Evolutionary conservation across 441 rosid species (phyloP).

Genomic region (Populus trichocarpa): DNA sequence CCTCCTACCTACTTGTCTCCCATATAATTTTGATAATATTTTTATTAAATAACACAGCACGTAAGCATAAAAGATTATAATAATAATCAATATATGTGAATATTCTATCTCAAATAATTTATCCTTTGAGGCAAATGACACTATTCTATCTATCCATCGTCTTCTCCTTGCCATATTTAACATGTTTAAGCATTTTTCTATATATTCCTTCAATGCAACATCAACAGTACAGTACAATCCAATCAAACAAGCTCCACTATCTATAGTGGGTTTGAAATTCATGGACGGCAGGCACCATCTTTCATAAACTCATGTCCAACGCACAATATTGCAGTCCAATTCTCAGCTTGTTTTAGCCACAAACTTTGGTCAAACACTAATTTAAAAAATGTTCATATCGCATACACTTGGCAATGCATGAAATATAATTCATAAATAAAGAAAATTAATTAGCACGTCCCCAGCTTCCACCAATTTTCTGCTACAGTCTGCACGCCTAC

Average conservation of each 20-base stretch:
- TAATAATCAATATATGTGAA: too few species aligned
- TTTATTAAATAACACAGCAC: too few species aligned
- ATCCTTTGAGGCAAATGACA: too few species aligned
- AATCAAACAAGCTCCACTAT: conserved; percentile 8
- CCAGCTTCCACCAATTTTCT: conserved; percentile 11
- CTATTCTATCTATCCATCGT: too few species aligned
- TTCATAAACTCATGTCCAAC: conserved; percentile 6
- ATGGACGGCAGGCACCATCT: conserved; percentile 17
- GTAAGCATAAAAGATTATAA: too few species aligned
- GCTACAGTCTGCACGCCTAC: conserved; percentile 9
- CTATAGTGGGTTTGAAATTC: conserved; percentile 7
- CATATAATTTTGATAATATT: too few species aligned
- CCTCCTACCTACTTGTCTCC: too few species aligned
- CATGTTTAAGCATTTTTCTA: too few species aligned
- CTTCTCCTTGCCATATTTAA: too few species aligned
- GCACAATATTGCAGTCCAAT: background rate
- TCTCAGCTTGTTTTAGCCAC: conserved; percentile 13
- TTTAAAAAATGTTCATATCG: background rate
- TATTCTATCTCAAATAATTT: too few species aligned
- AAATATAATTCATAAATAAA: background rate
- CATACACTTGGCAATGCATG: background rate
- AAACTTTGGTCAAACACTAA: background rate
- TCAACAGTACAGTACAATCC: background rate
- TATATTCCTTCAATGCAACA: too few species aligned
- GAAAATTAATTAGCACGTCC: conserved; percentile 3